phyloP scores from a whole-genome alignment of 116 monocot genomes.

The Papilionanthe hybrid region DNA sequence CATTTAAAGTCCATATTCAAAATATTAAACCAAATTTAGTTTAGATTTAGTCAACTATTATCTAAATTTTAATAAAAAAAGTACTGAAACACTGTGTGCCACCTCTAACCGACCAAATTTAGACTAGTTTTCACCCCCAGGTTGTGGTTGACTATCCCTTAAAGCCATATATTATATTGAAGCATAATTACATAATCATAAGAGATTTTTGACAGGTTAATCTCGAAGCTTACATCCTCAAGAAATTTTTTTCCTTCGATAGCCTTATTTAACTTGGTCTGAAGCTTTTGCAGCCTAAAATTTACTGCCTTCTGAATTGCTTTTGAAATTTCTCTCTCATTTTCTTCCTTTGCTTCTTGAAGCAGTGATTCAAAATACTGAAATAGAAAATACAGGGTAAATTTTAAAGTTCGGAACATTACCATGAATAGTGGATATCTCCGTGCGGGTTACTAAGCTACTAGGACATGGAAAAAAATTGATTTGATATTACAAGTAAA shows the following conservation, averaged over 20 bases:
- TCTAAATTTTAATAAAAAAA: neutral
- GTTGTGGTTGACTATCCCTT: neutral
- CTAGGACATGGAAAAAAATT: neutral
- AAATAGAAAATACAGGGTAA: slow-evolving; percentile 10
- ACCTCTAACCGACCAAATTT: neutral
- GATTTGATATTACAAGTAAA: neutral
- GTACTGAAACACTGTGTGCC: neutral
- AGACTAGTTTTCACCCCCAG: too few species aligned
- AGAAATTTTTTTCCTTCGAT: slow-evolving; percentile 68
- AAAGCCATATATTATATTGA: neutral
- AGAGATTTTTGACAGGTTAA: neutral
- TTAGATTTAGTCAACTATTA: neutral
- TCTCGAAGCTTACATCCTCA: slow-evolving; percentile 47
- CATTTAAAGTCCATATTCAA: too few species aligned
- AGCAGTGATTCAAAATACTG: slow-evolving; percentile 80
- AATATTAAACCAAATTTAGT: too few species aligned
- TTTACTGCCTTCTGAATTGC: slow-evolving; percentile 53
- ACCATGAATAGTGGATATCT: neutral
- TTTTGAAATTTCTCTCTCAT: slow-evolving; percentile 52
- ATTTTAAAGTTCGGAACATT: neutral
- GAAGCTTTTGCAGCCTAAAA: slow-evolving; percentile 62
- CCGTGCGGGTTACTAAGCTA: neutral
- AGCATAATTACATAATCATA: neutral
- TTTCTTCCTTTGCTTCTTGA: slow-evolving; percentile 61
- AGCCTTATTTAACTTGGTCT: slow-evolving; percentile 53